phyloP scores from a whole-genome alignment of 495 filamentous ascomycete species.

The Talaromyces nanjingensis region DNA sequence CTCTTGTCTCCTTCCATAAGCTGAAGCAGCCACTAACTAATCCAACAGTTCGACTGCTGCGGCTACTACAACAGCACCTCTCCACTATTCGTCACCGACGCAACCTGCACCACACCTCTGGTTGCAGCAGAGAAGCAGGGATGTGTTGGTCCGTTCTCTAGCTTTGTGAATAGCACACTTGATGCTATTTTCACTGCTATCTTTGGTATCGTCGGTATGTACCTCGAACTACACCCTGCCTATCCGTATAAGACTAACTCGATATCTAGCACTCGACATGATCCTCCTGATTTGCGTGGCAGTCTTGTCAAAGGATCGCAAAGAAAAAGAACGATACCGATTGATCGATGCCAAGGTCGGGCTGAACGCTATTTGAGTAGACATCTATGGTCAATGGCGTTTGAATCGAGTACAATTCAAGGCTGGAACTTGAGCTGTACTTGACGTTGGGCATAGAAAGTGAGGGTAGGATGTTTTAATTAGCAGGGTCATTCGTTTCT shows the following conservation, averaged over 20 bases:
- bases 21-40: not conserved
- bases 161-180: conserved; percentile 59
- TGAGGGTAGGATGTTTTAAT: not conserved
- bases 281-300: conserved; percentile 57
- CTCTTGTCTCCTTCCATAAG: not conserved
- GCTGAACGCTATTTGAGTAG: conserved; percentile 23
- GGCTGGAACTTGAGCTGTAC: conserved; percentile 7
- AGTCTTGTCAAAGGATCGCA: conserved; percentile 64
- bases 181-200: conserved; percentile 67
- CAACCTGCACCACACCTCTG: conserved; percentile 52
- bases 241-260: not conserved
- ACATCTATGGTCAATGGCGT: not conserved
- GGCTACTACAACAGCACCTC: conserved; percentile 62
- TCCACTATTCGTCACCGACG: conserved; percentile 55
- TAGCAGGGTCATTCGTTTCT: not conserved
- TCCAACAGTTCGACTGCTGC: conserved; percentile 61
- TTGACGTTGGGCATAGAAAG: not conserved
- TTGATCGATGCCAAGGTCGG: conserved; percentile 69
- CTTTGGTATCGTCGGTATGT: conserved; percentile 63
- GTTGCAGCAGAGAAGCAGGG: conserved; percentile 58
- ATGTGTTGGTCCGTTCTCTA: conserved; percentile 55
- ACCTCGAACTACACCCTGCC: too few relatives aligned
- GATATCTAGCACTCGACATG: conserved; percentile 43
- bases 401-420: not conserved
- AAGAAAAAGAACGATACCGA: conserved; percentile 62